Conservation (phyloP, 257 asterid species). For the Lavandula angustifolia region DNA sequence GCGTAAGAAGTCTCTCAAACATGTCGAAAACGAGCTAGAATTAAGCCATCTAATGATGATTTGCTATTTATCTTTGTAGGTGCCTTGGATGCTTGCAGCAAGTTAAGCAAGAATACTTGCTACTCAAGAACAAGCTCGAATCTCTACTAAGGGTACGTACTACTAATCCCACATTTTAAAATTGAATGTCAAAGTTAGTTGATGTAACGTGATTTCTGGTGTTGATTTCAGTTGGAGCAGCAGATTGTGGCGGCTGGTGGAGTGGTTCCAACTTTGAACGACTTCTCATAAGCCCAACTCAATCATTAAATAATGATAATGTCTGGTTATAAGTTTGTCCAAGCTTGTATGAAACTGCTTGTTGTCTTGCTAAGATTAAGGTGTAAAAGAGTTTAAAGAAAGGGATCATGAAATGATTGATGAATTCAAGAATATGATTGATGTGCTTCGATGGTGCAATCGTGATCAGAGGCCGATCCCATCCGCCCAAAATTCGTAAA, state of each 20-base stretch:
- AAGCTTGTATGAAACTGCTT: too few relatives aligned
- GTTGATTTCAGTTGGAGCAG: slow-evolving; percentile 62
- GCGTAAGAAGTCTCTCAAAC: slow-evolving; percentile 42
- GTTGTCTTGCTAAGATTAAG: too few relatives aligned
- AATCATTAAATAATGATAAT: too few relatives aligned
- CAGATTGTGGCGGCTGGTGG: slow-evolving; percentile 90
- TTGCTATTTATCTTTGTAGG: slow-evolving; percentile 34
- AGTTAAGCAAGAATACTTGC: slow-evolving; percentile 71
- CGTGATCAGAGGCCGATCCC: too few relatives aligned
- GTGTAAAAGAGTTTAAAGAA: too few relatives aligned
- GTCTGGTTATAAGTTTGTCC: not conserved
- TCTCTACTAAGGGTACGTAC: slow-evolving; percentile 57
- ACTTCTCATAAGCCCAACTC: slow-evolving; percentile 25
- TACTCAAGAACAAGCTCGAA: slow-evolving; percentile 71
- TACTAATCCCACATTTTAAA: too few relatives aligned
- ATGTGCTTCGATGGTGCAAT: too few relatives aligned
- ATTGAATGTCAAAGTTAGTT: too few relatives aligned
- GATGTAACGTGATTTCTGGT: not conserved
- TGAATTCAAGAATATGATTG: too few relatives aligned
- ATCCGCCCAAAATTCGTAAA: too few relatives aligned
- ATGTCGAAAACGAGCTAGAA: not conserved
- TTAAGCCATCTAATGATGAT: not conserved
- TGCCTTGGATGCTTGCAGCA: slow-evolving; percentile 67
- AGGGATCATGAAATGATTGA: too few relatives aligned
- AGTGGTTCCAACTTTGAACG: slow-evolving; percentile 49